These are phyloP conservation scores for Rhododendron griersonianum DNA, from an alignment of 148 eudicot genomes.

Conservation along the genomic window DNA sequence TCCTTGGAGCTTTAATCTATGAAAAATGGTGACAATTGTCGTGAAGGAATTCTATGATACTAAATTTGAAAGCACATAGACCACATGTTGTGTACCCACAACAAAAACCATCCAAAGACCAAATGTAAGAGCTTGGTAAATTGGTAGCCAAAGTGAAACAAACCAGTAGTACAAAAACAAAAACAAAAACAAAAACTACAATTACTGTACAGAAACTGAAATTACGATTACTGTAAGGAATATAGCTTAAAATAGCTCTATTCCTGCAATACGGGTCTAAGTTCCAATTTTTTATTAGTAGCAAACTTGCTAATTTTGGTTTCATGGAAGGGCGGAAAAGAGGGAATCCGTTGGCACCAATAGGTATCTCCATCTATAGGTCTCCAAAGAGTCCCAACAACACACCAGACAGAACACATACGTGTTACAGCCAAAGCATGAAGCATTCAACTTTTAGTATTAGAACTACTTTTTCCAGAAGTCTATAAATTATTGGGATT, in stretches of 20 bases:
- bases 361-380: not conserved
- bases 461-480: not conserved
- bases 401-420: not conserved
- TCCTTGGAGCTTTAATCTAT: conserved; percentile 77
- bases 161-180: not conserved
- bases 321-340: not conserved
- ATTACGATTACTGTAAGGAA: not conserved
- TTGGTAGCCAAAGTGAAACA: not conserved
- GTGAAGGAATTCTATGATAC: not conserved
- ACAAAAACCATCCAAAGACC: not conserved
- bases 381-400: not conserved
- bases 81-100: not conserved
- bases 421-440: not conserved
- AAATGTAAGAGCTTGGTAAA: not conserved
- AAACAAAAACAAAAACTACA: not conserved
- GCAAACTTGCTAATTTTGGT: not conserved
- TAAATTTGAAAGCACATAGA: not conserved
- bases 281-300: not conserved
- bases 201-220: not conserved
- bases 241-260: not conserved
- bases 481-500: too few species aligned
- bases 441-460: not conserved
- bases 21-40: conserved; percentile 4
- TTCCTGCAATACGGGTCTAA: not conserved
- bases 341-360: not conserved